Evolutionary conservation across 257 asterid species (phyloP).

Genomic region (Linderniella brevidens): DNA sequence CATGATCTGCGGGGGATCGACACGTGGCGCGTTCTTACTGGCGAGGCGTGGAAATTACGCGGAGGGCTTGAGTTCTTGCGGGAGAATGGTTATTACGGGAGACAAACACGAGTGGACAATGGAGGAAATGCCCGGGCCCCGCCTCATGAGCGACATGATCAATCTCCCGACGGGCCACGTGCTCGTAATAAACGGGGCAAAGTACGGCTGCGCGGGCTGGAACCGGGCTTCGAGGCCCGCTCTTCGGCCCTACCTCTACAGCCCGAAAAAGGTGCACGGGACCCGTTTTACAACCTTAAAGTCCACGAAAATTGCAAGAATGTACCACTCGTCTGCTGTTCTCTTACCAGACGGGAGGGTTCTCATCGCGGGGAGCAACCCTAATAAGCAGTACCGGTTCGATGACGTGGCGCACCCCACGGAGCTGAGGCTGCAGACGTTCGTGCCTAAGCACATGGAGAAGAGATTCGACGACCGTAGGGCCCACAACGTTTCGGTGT

Average conservation of each 20-base stretch:
- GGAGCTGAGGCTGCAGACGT: conserved; percentile 46
- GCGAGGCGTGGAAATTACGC: conserved; percentile 21
- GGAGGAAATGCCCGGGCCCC: conserved; percentile 43
- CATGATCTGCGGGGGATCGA: conserved; percentile 55
- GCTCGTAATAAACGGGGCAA: conserved; percentile 47
- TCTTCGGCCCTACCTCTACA: conserved; percentile 34
- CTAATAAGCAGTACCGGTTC: conserved; percentile 22
- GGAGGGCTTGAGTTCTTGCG: conserved; percentile 30
- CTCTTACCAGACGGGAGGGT: conserved; percentile 45
- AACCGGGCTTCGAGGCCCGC: conserved; percentile 21
- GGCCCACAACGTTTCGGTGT: conserved; percentile 24
- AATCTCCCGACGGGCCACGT: conserved; percentile 42
- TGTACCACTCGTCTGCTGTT: conserved; percentile 41
- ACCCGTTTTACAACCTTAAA: conserved; percentile 22
- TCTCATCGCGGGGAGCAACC: conserved; percentile 51
- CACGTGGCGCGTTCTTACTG: conserved; percentile 20
- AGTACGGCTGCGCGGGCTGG: conserved; percentile 35
- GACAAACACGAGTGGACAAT: conserved; percentile 30
- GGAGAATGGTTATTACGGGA: conserved; percentile 54
- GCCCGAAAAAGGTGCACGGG: conserved; percentile 23
- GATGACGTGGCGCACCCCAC: conserved; percentile 27
- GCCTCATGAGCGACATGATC: conserved; percentile 48
- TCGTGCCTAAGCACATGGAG: conserved; percentile 28
- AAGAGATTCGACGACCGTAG: conserved; percentile 17
- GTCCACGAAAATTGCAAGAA: conserved; percentile 35